Conservation (phyloP, 2,329 filamentous ascomycete genomes). For the Trichoderma sp. region DNA sequence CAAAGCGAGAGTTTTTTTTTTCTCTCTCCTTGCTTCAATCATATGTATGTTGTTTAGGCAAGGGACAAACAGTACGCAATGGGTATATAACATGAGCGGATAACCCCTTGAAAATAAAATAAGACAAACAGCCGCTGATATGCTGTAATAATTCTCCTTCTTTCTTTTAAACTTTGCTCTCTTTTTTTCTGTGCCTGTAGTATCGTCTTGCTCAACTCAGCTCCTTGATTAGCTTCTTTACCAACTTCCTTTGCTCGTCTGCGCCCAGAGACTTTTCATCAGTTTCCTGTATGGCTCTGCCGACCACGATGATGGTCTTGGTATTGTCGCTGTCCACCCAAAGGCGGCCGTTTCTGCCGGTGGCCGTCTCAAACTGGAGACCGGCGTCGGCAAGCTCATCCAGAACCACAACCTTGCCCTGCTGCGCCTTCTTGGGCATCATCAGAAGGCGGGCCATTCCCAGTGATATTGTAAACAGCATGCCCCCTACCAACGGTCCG, state of each 20-base stretch:
- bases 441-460: slow-evolving; percentile 82
- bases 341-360: slow-evolving; percentile 87
- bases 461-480: slow-evolving; percentile 79
- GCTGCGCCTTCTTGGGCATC: slow-evolving; percentile 62
- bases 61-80: slow-evolving; percentile 16
- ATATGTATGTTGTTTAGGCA: not conserved
- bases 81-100: slow-evolving; percentile 18
- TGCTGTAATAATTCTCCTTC: not conserved
- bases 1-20: not conserved
- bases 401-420: slow-evolving; percentile 71
- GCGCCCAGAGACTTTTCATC: slow-evolving; percentile 68
- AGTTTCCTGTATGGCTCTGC: slow-evolving; percentile 75
- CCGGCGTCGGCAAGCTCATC: slow-evolving; percentile 78
- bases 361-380: slow-evolving; percentile 88
- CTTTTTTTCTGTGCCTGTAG: not conserved
- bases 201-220: slow-evolving; percentile 10
- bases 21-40: not conserved
- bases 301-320: slow-evolving; percentile 75
- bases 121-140: not conserved
- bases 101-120: not conserved
- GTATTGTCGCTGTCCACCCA: slow-evolving; percentile 85
- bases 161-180: not conserved
- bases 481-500: slow-evolving; percentile 81
- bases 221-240: slow-evolving; percentile 66
- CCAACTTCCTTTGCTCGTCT: slow-evolving; percentile 71